Percentiles rank a stretch among this genome's conserved stretches.
Conservation (phyloP, 192 early-diverging fungal genomes). For the Pilaira anomala region DNA sequence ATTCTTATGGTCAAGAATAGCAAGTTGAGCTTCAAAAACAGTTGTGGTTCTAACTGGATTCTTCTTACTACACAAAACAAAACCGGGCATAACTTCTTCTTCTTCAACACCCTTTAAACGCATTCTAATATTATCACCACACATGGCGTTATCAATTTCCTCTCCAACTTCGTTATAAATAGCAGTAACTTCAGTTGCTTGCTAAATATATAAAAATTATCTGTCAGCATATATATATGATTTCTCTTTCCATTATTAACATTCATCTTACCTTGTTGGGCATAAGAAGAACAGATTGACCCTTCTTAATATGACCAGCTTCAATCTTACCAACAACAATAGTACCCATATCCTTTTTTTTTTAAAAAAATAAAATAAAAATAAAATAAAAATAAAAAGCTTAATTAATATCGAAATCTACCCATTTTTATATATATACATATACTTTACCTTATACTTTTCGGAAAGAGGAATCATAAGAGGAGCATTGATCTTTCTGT, state of each 20-base stretch:
- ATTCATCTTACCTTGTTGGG: slow-evolving; percentile 82
- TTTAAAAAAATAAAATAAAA: neutral
- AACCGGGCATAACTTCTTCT: slow-evolving; percentile 85
- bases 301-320: slow-evolving; percentile 86
- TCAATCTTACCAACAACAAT: slow-evolving; percentile 96
- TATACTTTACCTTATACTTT: slow-evolving; percentile 71
- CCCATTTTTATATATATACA: neutral
- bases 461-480: slow-evolving; percentile 93
- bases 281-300: slow-evolving; percentile 85
- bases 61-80: slow-evolving; percentile 78
- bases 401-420: neutral
- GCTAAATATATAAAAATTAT: slow-evolving; percentile 18
- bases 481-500: slow-evolving; percentile 86
- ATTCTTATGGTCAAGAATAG: slow-evolving; percentile 90
- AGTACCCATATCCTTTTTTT: slow-evolving; percentile 88
- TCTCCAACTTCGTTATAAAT: slow-evolving; percentile 83
- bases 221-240: neutral
- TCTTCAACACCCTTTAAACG: slow-evolving; percentile 91
- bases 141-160: slow-evolving; percentile 69
- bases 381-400: slow-evolving; percentile 4
- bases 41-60: slow-evolving; percentile 76
- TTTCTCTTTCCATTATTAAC: neutral
- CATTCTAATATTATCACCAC: slow-evolving; percentile 94
- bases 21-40: slow-evolving; percentile 82
- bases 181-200: slow-evolving; percentile 64